A percentile compares a stretch with the other conserved stretches of the same genome.
Conservation (phyloP, 495 filamentous ascomycete species). For the Pseudomonodictys pantanalensis region DNA sequence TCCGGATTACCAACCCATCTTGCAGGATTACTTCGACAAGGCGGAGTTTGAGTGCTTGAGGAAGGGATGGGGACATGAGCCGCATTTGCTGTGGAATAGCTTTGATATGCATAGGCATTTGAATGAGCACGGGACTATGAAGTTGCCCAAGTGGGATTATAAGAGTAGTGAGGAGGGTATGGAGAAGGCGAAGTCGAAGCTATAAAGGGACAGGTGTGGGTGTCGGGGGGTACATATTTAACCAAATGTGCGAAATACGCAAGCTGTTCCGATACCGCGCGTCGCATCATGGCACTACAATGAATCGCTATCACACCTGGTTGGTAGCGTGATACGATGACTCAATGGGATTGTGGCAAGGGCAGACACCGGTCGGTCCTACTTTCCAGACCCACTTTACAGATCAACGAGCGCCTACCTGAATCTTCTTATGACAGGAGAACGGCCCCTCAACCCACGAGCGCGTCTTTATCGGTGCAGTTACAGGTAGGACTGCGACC, state of each 20-base stretch:
- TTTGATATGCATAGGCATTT: slow-evolving; percentile 90
- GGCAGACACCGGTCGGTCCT: too few relatives aligned
- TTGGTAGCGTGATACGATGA: too few relatives aligned
- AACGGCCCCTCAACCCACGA: too few relatives aligned
- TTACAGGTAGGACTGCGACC: too few relatives aligned
- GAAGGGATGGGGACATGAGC: slow-evolving; percentile 90
- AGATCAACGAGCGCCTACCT: too few relatives aligned
- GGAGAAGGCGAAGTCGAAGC: not conserved
- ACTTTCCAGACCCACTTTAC: too few relatives aligned
- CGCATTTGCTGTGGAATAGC: slow-evolving; percentile 75
- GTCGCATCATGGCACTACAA: too few relatives aligned
- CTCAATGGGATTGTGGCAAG: too few relatives aligned
- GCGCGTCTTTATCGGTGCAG: too few relatives aligned
- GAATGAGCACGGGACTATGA: slow-evolving; percentile 80
- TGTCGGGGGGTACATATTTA: not conserved
- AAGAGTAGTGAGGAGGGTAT: slow-evolving; percentile 11
- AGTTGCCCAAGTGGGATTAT: slow-evolving; percentile 57
- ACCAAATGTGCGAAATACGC: not conserved
- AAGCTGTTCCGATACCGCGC: too few relatives aligned
- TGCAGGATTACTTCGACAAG: slow-evolving; percentile 79
- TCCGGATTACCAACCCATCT: slow-evolving; percentile 78
- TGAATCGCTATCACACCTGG: too few relatives aligned
- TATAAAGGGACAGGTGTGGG: not conserved
- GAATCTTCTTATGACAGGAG: too few relatives aligned
- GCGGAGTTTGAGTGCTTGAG: slow-evolving; percentile 83